Percentiles rank a stretch among this genome's conserved stretches.
Evolutionary conservation across 768 basidiomycete species (phyloP).

Genomic region (Trametes elegans): DNA sequence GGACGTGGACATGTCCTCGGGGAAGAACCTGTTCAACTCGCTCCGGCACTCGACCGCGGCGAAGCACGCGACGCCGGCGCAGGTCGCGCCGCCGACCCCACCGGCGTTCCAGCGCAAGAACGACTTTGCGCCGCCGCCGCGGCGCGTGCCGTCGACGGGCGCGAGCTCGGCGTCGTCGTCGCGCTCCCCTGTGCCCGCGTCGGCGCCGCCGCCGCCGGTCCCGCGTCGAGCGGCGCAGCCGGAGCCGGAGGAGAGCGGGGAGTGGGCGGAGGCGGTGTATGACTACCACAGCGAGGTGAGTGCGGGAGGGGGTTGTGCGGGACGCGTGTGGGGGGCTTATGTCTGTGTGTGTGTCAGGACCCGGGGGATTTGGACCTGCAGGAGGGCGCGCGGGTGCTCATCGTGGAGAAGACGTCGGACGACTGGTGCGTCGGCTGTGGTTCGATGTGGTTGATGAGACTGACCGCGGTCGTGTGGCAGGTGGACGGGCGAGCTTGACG

Average conservation of each 20-base stretch:
- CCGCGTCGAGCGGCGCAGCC: conserved; percentile 33
- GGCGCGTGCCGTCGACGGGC: conserved; percentile 31
- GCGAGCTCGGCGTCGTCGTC: no score
- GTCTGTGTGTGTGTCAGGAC: conserved; percentile 45
- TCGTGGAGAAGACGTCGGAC: conserved; percentile 65
- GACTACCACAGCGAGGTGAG: conserved; percentile 66
- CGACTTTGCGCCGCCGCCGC: conserved; percentile 53
- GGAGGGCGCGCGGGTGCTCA: conserved; percentile 55
- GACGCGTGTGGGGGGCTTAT: conserved; percentile 1
- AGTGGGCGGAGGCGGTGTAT: conserved; percentile 79
- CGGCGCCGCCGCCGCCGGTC: conserved; percentile 23
- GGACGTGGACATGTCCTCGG: conserved; percentile 54
- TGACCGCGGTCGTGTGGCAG: conserved; percentile 12
- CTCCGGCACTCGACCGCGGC: conserved; percentile 44
- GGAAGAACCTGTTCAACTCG: conserved; percentile 43
- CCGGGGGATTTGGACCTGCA: conserved; percentile 62
- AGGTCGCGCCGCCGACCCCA: conserved; percentile 34
- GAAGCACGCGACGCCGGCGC: conserved; percentile 37
- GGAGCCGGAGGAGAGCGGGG: conserved; percentile 46
- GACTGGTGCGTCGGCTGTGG: conserved; percentile 57
- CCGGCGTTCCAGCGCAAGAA: conserved; percentile 47
- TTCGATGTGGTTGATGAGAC: not conserved
- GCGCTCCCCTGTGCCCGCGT: not conserved
- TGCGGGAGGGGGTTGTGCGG: not conserved
- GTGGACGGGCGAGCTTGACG: conserved; percentile 31